Base-by-base conservation (phyloP, 2,329 filamentous ascomycete species). In the Hirsutella minnesotensis region DNA sequence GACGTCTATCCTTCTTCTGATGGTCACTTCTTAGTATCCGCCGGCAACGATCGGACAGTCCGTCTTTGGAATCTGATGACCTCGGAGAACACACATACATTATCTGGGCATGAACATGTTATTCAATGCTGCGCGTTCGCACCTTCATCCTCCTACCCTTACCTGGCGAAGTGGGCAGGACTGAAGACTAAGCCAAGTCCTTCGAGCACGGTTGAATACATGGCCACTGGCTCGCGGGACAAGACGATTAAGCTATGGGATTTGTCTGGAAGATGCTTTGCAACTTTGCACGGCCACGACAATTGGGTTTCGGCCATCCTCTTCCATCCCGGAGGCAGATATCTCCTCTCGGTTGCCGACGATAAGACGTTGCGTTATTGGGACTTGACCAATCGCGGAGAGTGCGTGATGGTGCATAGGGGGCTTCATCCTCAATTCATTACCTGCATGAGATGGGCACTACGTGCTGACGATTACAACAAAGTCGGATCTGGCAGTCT, bases 331-430 rank as follows among this genome's bases (percentile, higher is more conserved):
- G 85, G 86, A 8, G 90, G 90, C 34, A 94, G 90, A 62, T 95
- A 92, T 56, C 72, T 96, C 1, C 65, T 96, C 7, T 89, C 83
- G 7, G 86, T 85, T 16, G 77, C 83, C 15, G 90, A 95, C 58
- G 90, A 95, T 66, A 94, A 92, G 67, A 90, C 86, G 3, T 72
- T 95, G 46, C 75, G 89, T 44, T 95, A 89, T 67, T 96, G 90
- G 90, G 90, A 96, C 65, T 67, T 95, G 21, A 75, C 76, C 21
- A 89, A 95, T 58, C 87, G 94, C 60, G 86, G 86, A 33, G 89
- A 88, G 55, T 90, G 87, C 53, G 86, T 95, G 51, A 90, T 90
- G 62, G 81, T 79, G 1, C 66, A 95, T 13, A 71, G 73, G 31
- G 85, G 87, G 49, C 79, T 79, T 0, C 87, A 94, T 57, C 79